Conservation (phyloP, 805 yeast genomes). For the Ogataea zsoltii region DNA sequence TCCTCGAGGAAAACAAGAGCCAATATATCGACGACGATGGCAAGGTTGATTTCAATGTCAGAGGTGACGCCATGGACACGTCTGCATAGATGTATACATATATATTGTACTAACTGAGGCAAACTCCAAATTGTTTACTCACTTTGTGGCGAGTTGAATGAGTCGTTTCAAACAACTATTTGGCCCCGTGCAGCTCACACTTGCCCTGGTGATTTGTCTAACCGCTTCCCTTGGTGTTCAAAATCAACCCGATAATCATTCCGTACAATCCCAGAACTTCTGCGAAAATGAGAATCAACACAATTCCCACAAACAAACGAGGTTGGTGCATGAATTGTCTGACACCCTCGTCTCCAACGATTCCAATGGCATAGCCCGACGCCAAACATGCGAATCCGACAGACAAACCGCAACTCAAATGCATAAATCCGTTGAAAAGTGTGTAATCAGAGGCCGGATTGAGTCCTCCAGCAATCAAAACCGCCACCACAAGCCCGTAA, state of each 20-base stretch:
- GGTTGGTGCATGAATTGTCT: conserved; percentile 98
- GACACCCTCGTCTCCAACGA: conserved; percentile 99
- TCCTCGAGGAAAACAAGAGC: conserved; percentile 49
- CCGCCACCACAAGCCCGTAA: conserved; percentile 95
- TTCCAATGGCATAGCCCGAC: conserved; percentile 97
- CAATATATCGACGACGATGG: conserved; percentile 83
- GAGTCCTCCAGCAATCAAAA: conserved; percentile 87
- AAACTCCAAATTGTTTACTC: too few relatives aligned
- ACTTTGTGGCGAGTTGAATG: too few relatives aligned
- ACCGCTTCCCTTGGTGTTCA: conserved; percentile 85
- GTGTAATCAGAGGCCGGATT: conserved; percentile 80
- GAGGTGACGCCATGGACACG: conserved; percentile 39
- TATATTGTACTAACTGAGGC: neutral
- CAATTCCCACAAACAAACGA: conserved; percentile 95
- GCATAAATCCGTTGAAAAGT: conserved; percentile 96
- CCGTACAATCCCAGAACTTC: conserved; percentile 96
- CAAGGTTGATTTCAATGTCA: conserved; percentile 55
- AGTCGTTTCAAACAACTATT: too few relatives aligned
- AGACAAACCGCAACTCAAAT: conserved; percentile 89
- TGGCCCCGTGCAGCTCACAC: too few relatives aligned
- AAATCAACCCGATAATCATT: conserved; percentile 89
- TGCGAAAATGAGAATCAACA: conserved; percentile 95
- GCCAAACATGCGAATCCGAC: conserved; percentile 97
- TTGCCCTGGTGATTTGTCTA: too few relatives aligned
- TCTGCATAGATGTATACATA: conserved; percentile 11